phyloP scores from a whole-genome alignment of 164 flowering plant genomes.

The Protea cynaroides region DNA sequence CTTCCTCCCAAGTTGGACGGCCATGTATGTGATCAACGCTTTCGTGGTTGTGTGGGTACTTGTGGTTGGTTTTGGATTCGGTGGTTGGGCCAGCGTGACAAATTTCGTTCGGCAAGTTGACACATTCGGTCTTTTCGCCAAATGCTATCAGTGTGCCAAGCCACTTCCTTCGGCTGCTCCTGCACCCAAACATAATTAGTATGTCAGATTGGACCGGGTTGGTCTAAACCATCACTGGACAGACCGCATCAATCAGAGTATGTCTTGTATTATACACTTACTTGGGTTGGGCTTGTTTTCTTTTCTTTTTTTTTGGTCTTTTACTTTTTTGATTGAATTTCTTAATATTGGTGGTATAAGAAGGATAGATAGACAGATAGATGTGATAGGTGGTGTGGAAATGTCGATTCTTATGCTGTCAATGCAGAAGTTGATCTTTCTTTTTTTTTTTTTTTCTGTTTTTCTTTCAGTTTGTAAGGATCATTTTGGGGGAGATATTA shows the following conservation, averaged over 20 bases:
- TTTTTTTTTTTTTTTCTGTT: conserved; percentile 2
- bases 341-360: neutral
- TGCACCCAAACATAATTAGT: conserved; percentile 13
- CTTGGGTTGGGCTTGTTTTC: conserved; percentile 14
- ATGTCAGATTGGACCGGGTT: neutral
- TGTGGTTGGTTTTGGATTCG: conserved; percentile 50
- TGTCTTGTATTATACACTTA: conserved; percentile 34
- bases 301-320: conserved; percentile 8
- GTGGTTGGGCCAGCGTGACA: conserved; percentile 55
- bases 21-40: conserved; percentile 38
- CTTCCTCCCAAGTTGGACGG: conserved; percentile 49
- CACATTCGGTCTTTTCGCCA: conserved; percentile 54
- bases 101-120: conserved; percentile 46
- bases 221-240: neutral
- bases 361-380: neutral
- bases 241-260: neutral
- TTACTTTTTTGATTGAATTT: neutral
- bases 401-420: conserved; percentile 16
- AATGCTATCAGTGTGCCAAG: conserved; percentile 48
- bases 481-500: neutral
- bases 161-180: conserved; percentile 20
- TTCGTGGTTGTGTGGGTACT: conserved; percentile 48
- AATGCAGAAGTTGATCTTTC: too few relatives aligned
- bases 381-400: conserved; percentile 36
- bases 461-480: too few relatives aligned